Evolutionary conservation across 805 yeast genomes (phyloP).

Genomic region (Yarrowia deformans): DNA sequence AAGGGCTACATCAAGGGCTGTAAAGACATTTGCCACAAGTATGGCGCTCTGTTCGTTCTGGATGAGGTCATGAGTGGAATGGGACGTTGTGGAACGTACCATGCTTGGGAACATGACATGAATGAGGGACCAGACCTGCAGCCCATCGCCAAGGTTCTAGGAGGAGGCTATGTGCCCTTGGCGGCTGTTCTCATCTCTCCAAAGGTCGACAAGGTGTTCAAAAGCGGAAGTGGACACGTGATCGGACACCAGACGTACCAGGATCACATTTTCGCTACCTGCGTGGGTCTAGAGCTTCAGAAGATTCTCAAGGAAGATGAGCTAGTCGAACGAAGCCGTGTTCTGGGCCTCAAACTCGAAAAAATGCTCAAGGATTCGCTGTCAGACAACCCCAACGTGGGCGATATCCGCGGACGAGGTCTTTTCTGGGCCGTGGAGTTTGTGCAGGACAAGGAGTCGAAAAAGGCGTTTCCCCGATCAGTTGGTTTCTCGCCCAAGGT

Average conservation of each 20-base stretch:
- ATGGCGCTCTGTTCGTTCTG: slow-evolving; percentile 58
- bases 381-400: slow-evolving; percentile 53
- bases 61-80: slow-evolving; percentile 68
- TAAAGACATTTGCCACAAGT: slow-evolving; percentile 59
- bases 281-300: slow-evolving; percentile 28
- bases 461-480: slow-evolving; percentile 48
- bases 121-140: slow-evolving; percentile 59
- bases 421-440: slow-evolving; percentile 66
- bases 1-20: slow-evolving; percentile 58
- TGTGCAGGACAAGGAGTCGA: slow-evolving; percentile 60
- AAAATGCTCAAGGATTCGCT: slow-evolving; percentile 1
- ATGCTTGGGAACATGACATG: slow-evolving; percentile 55
- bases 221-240: slow-evolving; percentile 12
- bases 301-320: slow-evolving; percentile 40
- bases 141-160: slow-evolving; percentile 43
- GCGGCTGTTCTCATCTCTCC: slow-evolving; percentile 44
- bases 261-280: slow-evolving; percentile 23
- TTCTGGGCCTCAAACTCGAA: slow-evolving; percentile 1
- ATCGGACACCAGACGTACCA: slow-evolving; percentile 26
- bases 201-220: slow-evolving; percentile 20
- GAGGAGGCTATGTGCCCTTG: slow-evolving; percentile 57
- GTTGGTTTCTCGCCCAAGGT: slow-evolving; percentile 2
- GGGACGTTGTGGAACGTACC: slow-evolving; percentile 59
- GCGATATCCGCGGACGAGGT: slow-evolving; percentile 70
- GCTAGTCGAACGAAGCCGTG: neutral